Conservation (phyloP, 2,329 filamentous ascomycete genomes). For the Cordyceps pruinosa region DNA sequence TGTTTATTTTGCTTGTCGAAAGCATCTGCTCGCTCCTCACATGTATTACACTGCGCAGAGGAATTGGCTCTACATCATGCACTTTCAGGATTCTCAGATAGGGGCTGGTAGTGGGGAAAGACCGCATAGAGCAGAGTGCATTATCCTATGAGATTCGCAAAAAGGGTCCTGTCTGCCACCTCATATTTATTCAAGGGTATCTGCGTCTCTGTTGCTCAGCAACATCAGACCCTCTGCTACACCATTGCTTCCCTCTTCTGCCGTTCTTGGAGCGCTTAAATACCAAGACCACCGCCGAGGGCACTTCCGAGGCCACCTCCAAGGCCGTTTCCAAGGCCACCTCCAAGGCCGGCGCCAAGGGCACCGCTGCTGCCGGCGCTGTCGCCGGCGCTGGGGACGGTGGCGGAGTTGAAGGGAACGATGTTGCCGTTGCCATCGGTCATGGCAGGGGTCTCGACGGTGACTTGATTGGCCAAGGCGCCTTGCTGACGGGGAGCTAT, state of each 20-base stretch:
- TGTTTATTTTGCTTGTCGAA: too few species aligned
- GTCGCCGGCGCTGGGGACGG: conserved; percentile 29
- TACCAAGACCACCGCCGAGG: too few species aligned
- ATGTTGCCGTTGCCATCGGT: conserved; percentile 35
- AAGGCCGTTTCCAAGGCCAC: too few species aligned
- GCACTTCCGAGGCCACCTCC: too few species aligned
- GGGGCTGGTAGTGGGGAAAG: neutral
- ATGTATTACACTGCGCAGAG: too few species aligned
- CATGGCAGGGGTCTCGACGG: conserved; percentile 39
- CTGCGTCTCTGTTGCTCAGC: neutral
- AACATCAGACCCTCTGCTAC: neutral
- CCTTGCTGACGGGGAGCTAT: conserved; percentile 14
- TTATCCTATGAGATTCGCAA: neutral
- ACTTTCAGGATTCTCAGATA: too few species aligned
- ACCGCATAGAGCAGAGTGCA: neutral
- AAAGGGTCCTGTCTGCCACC: neutral
- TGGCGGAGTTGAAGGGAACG: conserved; percentile 33
- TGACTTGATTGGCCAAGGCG: conserved; percentile 15
- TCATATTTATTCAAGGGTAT: neutral
- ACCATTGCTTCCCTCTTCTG: neutral
- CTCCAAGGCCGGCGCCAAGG: too few species aligned
- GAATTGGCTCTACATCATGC: too few species aligned
- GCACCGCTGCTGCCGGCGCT: too few species aligned
- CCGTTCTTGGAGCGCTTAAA: conserved; percentile 21
- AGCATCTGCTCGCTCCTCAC: too few species aligned